Percentiles rank a stretch among this genome's conserved stretches.
phyloP scores from a whole-genome alignment of 805 yeast genomes.

The Phaffomyces antillensis region DNA sequence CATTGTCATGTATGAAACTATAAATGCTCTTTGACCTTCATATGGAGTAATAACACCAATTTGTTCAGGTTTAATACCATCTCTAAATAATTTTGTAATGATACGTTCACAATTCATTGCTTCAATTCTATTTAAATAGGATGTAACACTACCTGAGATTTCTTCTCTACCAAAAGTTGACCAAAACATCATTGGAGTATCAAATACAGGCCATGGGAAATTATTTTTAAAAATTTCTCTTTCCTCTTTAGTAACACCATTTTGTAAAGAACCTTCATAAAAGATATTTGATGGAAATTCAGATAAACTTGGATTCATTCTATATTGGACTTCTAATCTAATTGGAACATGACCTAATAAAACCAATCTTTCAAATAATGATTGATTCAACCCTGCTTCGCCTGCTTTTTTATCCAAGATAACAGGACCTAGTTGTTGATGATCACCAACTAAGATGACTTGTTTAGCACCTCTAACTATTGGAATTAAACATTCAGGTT shows the following conservation, averaged over 20 bases:
- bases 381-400: slow-evolving; percentile 80
- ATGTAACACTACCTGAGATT: slow-evolving; percentile 71
- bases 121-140: slow-evolving; percentile 79
- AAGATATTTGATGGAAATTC: slow-evolving; percentile 89
- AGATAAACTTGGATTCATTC: slow-evolving; percentile 87
- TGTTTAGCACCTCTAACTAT: slow-evolving; percentile 85
- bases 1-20: slow-evolving; percentile 69
- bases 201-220: slow-evolving; percentile 89
- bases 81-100: slow-evolving; percentile 63
- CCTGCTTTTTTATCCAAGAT: slow-evolving; percentile 74
- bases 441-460: slow-evolving; percentile 88
- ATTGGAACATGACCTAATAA: slow-evolving; percentile 79
- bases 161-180: slow-evolving; percentile 85
- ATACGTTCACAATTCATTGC: slow-evolving; percentile 83
- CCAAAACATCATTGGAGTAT: slow-evolving; percentile 95
- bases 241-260: slow-evolving; percentile 79
- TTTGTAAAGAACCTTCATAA: slow-evolving; percentile 86
- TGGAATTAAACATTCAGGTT: slow-evolving; percentile 87
- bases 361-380: slow-evolving; percentile 81
- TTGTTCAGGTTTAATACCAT: slow-evolving; percentile 71
- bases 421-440: slow-evolving; percentile 92
- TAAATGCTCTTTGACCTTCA: slow-evolving; percentile 85
- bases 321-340: slow-evolving; percentile 83
- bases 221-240: slow-evolving; percentile 46
- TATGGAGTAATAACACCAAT: slow-evolving; percentile 94